Percentiles rank a stretch among this genome's conserved stretches.
These are phyloP conservation scores for Debaryomyces hansenii DNA, from an alignment of 805 yeast species.

Conservation along the genomic window DNA sequence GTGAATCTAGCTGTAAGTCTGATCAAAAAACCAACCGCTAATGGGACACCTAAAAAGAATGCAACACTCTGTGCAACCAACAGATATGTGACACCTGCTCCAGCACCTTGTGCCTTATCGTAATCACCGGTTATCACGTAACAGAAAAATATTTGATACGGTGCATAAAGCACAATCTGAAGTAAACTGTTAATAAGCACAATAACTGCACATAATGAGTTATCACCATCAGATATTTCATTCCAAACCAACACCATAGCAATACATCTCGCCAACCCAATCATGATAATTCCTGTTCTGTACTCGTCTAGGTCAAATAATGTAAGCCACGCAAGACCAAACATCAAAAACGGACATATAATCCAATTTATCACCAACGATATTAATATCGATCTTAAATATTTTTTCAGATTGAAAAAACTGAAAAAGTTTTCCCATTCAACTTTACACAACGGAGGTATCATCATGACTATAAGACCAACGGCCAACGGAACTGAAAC, in stretches of 20 bases:
- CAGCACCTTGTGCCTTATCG: constrained; percentile 4
- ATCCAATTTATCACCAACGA: constrained; percentile 55
- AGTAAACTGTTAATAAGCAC: constrained; percentile 51
- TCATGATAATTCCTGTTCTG: constrained; percentile 56
- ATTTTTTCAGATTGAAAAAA: constrained; percentile 10
- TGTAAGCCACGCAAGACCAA: constrained; percentile 54
- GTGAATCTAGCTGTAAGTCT: constrained; percentile 26
- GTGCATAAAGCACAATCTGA: constrained; percentile 54
- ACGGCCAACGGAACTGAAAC: constrained; percentile 48
- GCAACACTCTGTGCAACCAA: constrained; percentile 51
- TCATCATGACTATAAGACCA: constrained; percentile 56
- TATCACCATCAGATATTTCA: constrained; percentile 53
- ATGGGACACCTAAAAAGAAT: constrained; percentile 55
- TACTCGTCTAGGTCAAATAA: constrained; percentile 49
- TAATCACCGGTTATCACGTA: constrained; percentile 39
- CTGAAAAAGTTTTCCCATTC: constrained; percentile 44
- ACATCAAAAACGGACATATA: constrained; percentile 55
- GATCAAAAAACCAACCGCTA: constrained; percentile 45
- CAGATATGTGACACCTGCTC: constrained; percentile 25
- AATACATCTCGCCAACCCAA: constrained; percentile 60
- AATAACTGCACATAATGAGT: constrained; percentile 49
- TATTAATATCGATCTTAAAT: constrained; percentile 28
- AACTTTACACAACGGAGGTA: constrained; percentile 56
- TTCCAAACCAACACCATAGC: constrained; percentile 66
- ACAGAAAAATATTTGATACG: constrained; percentile 48